These are phyloP conservation scores for Nemania serpens DNA, from an alignment of 2,329 filamentous ascomycete genomes.

Conservation along the genomic window DNA sequence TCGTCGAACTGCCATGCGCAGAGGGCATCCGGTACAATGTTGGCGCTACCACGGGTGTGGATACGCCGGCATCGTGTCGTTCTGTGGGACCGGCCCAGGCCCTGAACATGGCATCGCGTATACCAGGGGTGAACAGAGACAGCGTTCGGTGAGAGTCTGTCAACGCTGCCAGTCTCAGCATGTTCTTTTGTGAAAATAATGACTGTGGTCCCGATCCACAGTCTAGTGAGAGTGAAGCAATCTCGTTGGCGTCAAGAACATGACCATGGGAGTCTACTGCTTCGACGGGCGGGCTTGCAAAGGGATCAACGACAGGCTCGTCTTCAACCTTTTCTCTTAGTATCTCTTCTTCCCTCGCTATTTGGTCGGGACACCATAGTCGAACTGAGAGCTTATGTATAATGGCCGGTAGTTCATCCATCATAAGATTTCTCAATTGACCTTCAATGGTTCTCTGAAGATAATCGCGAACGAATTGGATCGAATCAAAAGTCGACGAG, in stretches of 20 bases:
- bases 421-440: constrained; percentile 90
- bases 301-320: constrained; percentile 74
- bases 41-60: constrained; percentile 55
- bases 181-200: constrained; percentile 93
- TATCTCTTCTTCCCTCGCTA: constrained; percentile 65
- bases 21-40: constrained; percentile 68
- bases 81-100: constrained; percentile 87
- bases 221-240: constrained; percentile 79
- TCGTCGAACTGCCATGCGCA: constrained; percentile 60
- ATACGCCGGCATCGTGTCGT: constrained; percentile 60
- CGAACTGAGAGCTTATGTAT: constrained; percentile 90
- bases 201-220: constrained; percentile 81
- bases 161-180: constrained; percentile 79
- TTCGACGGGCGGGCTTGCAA: constrained; percentile 79
- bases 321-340: constrained; percentile 54
- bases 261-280: constrained; percentile 82
- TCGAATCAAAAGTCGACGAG: constrained; percentile 98
- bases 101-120: constrained; percentile 86
- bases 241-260: constrained; percentile 72
- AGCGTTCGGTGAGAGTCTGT: constrained; percentile 89
- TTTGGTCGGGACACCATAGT: constrained; percentile 87
- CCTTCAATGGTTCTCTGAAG: constrained; percentile 94
- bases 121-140: constrained; percentile 89
- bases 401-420: constrained; percentile 96
- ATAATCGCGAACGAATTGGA: constrained; percentile 97